A percentile compares a stretch with the other conserved stretches of the same genome.
Evolutionary conservation across 176 grass and related monocot genomes (phyloP).

Genomic region (Oryza punctata): DNA sequence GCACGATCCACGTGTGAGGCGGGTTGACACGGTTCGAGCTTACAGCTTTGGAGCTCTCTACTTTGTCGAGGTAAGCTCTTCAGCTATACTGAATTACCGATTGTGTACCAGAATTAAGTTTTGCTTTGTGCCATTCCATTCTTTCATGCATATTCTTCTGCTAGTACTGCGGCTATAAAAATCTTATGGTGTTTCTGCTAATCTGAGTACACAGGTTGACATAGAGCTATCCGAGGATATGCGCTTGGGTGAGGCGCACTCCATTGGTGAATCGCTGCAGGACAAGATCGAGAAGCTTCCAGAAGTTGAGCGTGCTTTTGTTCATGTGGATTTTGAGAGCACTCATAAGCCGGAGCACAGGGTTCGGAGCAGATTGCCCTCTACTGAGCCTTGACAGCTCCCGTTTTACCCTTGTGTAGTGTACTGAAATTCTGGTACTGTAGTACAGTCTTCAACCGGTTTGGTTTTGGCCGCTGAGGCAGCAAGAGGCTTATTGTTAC

Average conservation of each 20-base stretch:
- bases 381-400: slow-evolving; percentile 20
- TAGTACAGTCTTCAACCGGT: not conserved
- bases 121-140: not conserved
- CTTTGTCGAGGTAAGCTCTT: slow-evolving; percentile 78
- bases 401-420: not conserved
- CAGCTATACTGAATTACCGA: not conserved
- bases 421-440: not conserved
- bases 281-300: slow-evolving; percentile 70
- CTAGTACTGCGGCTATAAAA: not conserved
- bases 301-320: slow-evolving; percentile 76
- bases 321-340: slow-evolving; percentile 90
- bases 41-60: slow-evolving; percentile 89
- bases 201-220: slow-evolving; percentile 51
- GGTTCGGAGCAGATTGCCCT: slow-evolving; percentile 54
- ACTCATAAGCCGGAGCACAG: slow-evolving; percentile 80
- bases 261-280: slow-evolving; percentile 79
- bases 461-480: not conserved
- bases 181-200: not conserved
- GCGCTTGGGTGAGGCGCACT: slow-evolving; percentile 63
- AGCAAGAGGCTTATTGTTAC: not conserved
- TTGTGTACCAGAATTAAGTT: not conserved
- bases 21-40: slow-evolving; percentile 79
- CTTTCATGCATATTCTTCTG: not conserved
- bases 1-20: slow-evolving; percentile 64
- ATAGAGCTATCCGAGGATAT: slow-evolving; percentile 65